phyloP scores from a whole-genome alignment of 805 yeast species.

The Priceomyces castillae region DNA sequence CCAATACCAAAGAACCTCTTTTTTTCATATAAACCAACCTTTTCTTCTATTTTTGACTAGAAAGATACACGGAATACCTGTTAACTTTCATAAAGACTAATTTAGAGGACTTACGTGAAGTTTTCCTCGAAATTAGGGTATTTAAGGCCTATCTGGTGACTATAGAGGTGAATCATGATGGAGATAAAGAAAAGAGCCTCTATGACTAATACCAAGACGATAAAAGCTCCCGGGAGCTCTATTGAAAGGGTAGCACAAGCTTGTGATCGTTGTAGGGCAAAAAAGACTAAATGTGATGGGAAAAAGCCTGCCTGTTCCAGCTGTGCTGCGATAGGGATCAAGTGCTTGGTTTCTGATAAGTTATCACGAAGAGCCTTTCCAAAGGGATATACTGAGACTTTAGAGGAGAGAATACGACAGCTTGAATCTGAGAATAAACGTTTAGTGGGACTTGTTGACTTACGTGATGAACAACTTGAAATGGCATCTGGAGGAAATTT shows the following conservation, averaged over 20 bases:
- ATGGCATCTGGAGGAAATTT: conserved; percentile 17
- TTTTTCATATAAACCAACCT: no score
- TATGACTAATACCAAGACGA: conserved; percentile 36
- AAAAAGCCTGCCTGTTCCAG: conserved; percentile 68
- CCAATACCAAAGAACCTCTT: no score
- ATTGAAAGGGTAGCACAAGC: conserved; percentile 82
- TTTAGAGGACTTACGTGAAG: no score
- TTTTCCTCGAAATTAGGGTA: not conserved
- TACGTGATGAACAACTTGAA: conserved; percentile 63
- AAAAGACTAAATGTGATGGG: conserved; percentile 79
- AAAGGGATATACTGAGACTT: conserved; percentile 85
- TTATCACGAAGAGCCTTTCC: conserved; percentile 86
- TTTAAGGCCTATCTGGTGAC: not conserved
- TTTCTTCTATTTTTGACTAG: no score
- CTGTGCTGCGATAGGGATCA: conserved; percentile 81
- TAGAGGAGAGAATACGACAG: conserved; percentile 85
- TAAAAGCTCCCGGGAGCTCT: conserved; percentile 65
- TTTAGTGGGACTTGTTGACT: conserved; percentile 58
- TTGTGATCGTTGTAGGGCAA: conserved; percentile 83
- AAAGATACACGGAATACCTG: no score
- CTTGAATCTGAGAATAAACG: conserved; percentile 78
- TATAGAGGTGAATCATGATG: conserved; percentile 1
- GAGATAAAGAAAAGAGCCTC: conserved; percentile 4
- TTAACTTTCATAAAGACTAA: no score
- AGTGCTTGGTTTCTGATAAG: conserved; percentile 84